Base-by-base conservation (phyloP, 768 basidiomycete species). In the Collybia sp. region DNA sequence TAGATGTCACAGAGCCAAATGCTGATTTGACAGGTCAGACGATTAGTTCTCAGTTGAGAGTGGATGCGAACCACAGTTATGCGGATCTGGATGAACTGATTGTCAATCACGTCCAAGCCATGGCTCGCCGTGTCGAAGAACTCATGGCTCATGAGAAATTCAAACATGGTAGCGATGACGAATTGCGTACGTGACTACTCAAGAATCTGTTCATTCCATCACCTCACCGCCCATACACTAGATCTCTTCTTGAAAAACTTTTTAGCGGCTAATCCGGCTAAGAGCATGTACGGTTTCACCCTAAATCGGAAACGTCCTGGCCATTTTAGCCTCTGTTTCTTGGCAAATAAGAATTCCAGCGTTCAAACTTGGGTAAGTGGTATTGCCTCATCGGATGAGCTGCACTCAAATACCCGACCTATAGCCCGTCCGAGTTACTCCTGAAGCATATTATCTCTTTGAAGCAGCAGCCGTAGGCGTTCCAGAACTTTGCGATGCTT, bases 11-110 rank as follows among this genome's bases (percentile, higher is more conserved):
- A 6, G 90, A 93, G 56, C 70, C 78, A n/a, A 86, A 86, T 53
- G 79, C 79, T 11, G 85, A 90, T 53, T 82, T 80, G 19, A 83
- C 77, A 35, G 82, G 82, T 20, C 83, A 85, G 58, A 76, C 70
- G 13, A 65, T 80, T 19, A 81, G 79, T 5, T 75, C 76, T 5
- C 77, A 83, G 46, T 76, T 91, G 43, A 71, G 83, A 48, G 83
- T 93, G 18, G 90, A 93, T 53, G 69, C 71, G 34, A 82, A 79
- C 48, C 91, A 94, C 59, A 79, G 75, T 33, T 98, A 94, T 63
- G 82, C 86, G 34, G 96, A 98, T 73, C 74, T 99, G 46, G 96
- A 99, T 62, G 95, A 99, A 61, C 64, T 99, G 54, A 92, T 98
- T 53, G 93, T 97, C 62, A 93, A 93, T 58, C 93, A 99, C 63